These are phyloP conservation scores for Canavalia ensiformis DNA, from an alignment of 306 rosid genomes.

Conservation along the genomic window DNA sequence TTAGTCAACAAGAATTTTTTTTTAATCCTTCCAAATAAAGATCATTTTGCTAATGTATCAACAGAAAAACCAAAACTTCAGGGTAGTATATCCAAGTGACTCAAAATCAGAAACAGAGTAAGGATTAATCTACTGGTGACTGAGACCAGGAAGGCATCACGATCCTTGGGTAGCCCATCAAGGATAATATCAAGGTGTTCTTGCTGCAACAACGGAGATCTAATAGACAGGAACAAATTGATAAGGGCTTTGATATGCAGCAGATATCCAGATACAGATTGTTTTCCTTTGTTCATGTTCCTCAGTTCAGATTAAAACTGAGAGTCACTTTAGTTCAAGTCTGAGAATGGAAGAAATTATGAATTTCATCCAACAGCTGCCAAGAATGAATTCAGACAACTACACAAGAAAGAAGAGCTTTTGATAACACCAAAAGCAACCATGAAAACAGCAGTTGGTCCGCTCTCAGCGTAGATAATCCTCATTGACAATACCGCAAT, in stretches of 20 bases:
- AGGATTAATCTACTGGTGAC: too few species aligned
- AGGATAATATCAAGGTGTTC: neutral
- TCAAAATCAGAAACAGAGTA: neutral
- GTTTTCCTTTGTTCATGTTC: neutral
- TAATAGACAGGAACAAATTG: neutral
- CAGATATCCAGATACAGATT: neutral
- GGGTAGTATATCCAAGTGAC: neutral
- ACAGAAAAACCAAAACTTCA: neutral
- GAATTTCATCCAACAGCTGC: neutral
- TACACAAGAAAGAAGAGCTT: neutral
- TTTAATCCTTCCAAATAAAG: neutral
- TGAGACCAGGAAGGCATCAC: neutral
- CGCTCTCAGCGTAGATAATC: neutral
- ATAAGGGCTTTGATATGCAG: neutral
- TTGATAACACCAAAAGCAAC: neutral
- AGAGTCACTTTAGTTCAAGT: neutral
- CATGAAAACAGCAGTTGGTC: neutral
- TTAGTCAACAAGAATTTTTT: neutral
- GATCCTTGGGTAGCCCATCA: neutral
- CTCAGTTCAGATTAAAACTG: neutral
- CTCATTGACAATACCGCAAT: neutral
- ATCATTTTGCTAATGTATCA: neutral
- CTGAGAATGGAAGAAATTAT: neutral
- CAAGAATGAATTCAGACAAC: neutral
- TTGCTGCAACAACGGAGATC: neutral